Evolutionary conservation across 2,329 filamentous ascomycete species (phyloP), one percentile per base, ranked within the genome.

Genomic region (Cladorrhinum sp.): DNA sequence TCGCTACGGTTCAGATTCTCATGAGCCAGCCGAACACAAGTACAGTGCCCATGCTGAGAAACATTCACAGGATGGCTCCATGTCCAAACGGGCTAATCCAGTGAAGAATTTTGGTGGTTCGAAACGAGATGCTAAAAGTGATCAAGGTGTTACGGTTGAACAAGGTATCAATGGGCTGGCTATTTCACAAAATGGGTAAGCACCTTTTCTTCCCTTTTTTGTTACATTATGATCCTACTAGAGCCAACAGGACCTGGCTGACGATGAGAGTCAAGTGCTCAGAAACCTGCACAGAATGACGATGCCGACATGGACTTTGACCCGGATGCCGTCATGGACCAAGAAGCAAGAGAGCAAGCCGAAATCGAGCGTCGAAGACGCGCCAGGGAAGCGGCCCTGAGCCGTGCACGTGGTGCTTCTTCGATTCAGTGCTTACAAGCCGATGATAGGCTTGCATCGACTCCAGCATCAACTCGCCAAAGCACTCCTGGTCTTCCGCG

Each of bases 351-450:
- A 9, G 66, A 65, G 22, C 90, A 89, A 64, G 87, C 90, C 66
- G 82, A 93, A 70, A 90, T 96, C 69, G 90, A 96, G 74, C 88
- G 92, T 69, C 89, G 93, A 58, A 89, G 92, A 25, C 92, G 89
- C 71, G 86, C 90, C 61, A 88, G 93, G 66, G 91, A 95, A 76
- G 91, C 91, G 65, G 89, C 96, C 65, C 85, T 92, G 71, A 89
- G 69, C 55, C 65, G 91, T 72, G 96, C 92, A 78, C 89, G 92
- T 69, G 87, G 86, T 66, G 87, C 88, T 69, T 89, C 90, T 55
- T 80, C 93, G 69, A 83, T 90, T 62, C 85, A 93, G 64, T 87
- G 93, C 75, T 88, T 89, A 61, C 78, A 93, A 41, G 85, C 88
- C 65, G 81, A 83, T 53, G 85, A 83, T 65, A 87, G 84, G 64